These are phyloP conservation scores for Fusarium domesticum DNA, from an alignment of 2,329 filamentous ascomycete species.

Conservation along the genomic window DNA sequence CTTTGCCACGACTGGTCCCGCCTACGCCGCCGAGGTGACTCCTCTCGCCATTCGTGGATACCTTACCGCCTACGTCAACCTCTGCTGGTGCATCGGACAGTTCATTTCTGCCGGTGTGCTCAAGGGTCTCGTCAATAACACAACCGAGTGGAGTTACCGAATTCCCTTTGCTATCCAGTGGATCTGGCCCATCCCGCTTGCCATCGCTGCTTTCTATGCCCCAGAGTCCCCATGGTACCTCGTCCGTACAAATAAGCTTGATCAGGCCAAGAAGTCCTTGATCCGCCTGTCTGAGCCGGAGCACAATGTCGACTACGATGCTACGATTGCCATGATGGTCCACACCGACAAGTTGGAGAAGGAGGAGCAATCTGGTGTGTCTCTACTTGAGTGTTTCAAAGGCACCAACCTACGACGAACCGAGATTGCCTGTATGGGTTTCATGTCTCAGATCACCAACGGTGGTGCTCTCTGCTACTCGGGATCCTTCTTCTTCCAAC, in stretches of 20 bases:
- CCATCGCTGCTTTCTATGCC: slow-evolving; percentile 33
- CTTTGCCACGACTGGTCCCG: slow-evolving; percentile 43
- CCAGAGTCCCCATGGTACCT: slow-evolving; percentile 40
- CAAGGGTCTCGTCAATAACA: slow-evolving; percentile 36
- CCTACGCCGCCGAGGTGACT: slow-evolving; percentile 44
- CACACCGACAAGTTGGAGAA: slow-evolving; percentile 47
- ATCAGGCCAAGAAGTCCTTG: slow-evolving; percentile 33
- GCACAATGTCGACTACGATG: slow-evolving; percentile 36
- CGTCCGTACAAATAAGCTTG: slow-evolving; percentile 33
- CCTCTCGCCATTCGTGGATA: slow-evolving; percentile 43
- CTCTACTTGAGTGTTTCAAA: slow-evolving; percentile 46
- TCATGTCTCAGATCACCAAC: slow-evolving; percentile 42
- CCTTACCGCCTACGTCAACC: slow-evolving; percentile 43
- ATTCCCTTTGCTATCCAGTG: slow-evolving; percentile 43
- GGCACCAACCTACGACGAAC: slow-evolving; percentile 47
- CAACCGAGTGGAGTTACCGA: slow-evolving; percentile 37
- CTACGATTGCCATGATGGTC: slow-evolving; percentile 41
- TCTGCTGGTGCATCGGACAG: slow-evolving; percentile 44
- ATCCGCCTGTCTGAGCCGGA: slow-evolving; percentile 32
- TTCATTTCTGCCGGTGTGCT: slow-evolving; percentile 42
- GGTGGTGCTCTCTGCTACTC: slow-evolving; percentile 41
- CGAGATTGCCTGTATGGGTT: slow-evolving; percentile 43
- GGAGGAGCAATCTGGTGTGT: slow-evolving; percentile 37
- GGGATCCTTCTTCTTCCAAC: slow-evolving; percentile 47
- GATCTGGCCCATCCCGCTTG: slow-evolving; percentile 37